Evolutionary conservation across 176 grass and related monocot species (phyloP), one percentile per base, ranked within the genome.

Genomic region (Dendrocalamus sinicus): DNA sequence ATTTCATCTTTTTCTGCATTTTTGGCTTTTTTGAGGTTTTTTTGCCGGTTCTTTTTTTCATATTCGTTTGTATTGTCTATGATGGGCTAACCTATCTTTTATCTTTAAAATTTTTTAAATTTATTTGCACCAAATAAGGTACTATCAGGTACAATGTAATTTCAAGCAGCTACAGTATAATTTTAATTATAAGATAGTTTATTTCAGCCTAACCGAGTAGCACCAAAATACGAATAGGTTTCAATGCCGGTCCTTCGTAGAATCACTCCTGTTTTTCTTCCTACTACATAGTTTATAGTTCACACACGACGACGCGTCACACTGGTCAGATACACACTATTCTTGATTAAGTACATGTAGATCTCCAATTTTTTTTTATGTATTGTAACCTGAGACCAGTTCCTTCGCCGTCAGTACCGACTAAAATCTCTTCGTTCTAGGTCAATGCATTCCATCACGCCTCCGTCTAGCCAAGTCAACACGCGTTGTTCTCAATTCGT

Each of bases 391-490:
- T 53, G 41, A 14, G 41, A 41, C 39, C 20, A 7, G 4, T 64
- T 79, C 67, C 45, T 53, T 80, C 13, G 67, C 54, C 44, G 45
- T 15, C 77, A n/a, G 44, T 16, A 62, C 48, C 24, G 15, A 3
- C 26, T 32, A 51, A 55, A 37, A 55, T 20, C 35, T 78, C 13
- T 39, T 9, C 14, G 32, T 72, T 81, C 85, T 51, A 67, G 85
- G 78, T 87, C 78, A 81, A 87, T 47, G 60, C 48, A 74, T 20
- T 45, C 30, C 68, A 39, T n/a, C 0, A 40, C 67, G 52, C 70
- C 78, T 77, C 58, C 78, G 70, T 87, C 78, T 65, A 67, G 61
- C 6, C 15, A 26, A 55, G 15, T 40, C 73, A 35, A 54, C 41
- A 39, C 83, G 73, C 62, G 46, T 85, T 3, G 3, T 15, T 12